Percentiles rank a stretch among this genome's conserved stretches.
phyloP scores from a whole-genome alignment of 1,139 yeast species.

The Pneumocystis jirovecii region DNA sequence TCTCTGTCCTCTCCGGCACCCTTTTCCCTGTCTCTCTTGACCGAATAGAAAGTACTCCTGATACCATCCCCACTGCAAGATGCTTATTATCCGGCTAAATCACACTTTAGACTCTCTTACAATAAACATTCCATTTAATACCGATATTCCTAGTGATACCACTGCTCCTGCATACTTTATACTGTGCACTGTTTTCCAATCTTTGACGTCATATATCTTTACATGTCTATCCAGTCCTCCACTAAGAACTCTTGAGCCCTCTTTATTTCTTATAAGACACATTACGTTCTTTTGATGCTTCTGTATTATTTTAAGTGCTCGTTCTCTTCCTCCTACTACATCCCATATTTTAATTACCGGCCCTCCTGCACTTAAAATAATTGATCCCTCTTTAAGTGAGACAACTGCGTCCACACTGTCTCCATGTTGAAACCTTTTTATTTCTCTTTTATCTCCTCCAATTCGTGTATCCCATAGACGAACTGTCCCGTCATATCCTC shows the following conservation, averaged over 20 bases:
- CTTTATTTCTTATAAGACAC: conserved; percentile 39
- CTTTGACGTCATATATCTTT: conserved; percentile 70
- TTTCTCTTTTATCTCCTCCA: conserved; percentile 29
- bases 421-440: conserved; percentile 34
- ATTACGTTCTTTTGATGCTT: conserved; percentile 92
- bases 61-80: conserved; percentile 83
- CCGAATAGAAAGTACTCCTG: conserved; percentile 76
- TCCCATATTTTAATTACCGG: conserved; percentile 86
- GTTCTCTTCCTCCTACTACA: conserved; percentile 45
- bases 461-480: conserved; percentile 72
- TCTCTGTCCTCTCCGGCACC: conserved; percentile 12
- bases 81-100: conserved; percentile 73
- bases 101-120: background rate
- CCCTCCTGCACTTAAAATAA: conserved; percentile 71
- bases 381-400: conserved; percentile 52
- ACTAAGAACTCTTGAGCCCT: conserved; percentile 62
- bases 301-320: conserved; percentile 35
- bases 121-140: background rate
- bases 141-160: conserved; percentile 9
- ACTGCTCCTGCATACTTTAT: conserved; percentile 12
- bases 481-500: conserved; percentile 81
- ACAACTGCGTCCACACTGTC: conserved; percentile 85
- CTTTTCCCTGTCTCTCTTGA: conserved; percentile 40
- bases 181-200: conserved; percentile 86
- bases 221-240: conserved; percentile 97